These are phyloP conservation scores for Hypocreales sp. DNA, from an alignment of 2,329 filamentous ascomycete species.

Conservation along the genomic window DNA sequence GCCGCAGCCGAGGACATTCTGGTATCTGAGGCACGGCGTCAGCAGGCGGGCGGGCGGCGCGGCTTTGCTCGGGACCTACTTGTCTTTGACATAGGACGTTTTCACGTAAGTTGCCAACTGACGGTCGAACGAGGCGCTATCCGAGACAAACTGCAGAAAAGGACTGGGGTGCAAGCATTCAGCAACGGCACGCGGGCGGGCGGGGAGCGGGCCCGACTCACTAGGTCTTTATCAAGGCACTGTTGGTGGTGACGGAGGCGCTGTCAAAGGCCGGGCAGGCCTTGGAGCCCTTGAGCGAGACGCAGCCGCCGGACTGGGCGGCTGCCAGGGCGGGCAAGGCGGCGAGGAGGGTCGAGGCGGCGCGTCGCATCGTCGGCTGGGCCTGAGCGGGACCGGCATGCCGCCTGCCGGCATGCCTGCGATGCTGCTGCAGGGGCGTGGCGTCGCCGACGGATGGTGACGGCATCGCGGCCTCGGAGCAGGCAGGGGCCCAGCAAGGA, in stretches of 20 bases:
- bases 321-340: slow-evolving; percentile 13
- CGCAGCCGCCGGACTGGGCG: slow-evolving; percentile 29
- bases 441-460: not conserved
- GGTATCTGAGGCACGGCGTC: slow-evolving; percentile 44
- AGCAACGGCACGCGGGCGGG: not conserved
- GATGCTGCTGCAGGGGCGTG: not conserved
- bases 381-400: not conserved
- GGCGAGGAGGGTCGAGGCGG: slow-evolving; percentile 11
- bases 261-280: slow-evolving; percentile 57
- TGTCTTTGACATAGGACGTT: slow-evolving; percentile 57
- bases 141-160: slow-evolving; percentile 72
- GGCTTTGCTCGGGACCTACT: slow-evolving; percentile 38
- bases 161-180: slow-evolving; percentile 49
- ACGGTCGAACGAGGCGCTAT: slow-evolving; percentile 60
- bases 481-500: not conserved
- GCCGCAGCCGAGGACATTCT: slow-evolving; percentile 64
- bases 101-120: slow-evolving; percentile 59
- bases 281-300: slow-evolving; percentile 55
- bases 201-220: slow-evolving; percentile 23
- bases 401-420: not conserved
- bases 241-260: slow-evolving; percentile 54
- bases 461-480: not conserved
- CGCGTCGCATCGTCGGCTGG: not conserved
- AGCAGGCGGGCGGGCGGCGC: not conserved
- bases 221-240: slow-evolving; percentile 44